These are phyloP conservation scores for Leishmania lainsoni DNA, from an alignment of 208 protist species.

Conservation along the genomic window DNA sequence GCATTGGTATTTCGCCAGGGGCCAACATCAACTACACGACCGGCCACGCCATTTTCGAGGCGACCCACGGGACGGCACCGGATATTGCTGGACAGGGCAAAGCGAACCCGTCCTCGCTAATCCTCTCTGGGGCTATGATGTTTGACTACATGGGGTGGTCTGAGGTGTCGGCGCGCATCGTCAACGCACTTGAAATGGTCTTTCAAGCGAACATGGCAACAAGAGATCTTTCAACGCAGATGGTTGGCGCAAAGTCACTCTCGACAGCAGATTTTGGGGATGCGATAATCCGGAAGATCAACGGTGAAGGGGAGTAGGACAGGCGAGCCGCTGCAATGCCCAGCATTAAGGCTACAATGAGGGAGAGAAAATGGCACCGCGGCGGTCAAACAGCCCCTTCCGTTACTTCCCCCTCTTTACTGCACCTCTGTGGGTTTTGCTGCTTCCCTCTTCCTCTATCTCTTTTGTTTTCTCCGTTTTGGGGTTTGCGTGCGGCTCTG, in stretches of 20 bases:
- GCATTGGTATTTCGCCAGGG: slow-evolving; percentile 66
- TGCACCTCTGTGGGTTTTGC: neutral
- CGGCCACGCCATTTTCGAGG: slow-evolving; percentile 58
- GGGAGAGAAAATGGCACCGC: neutral
- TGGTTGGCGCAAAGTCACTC: slow-evolving; percentile 33
- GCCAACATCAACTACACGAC: slow-evolving; percentile 65
- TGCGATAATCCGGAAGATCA: slow-evolving; percentile 33
- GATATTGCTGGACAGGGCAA: slow-evolving; percentile 48
- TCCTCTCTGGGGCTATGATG: slow-evolving; percentile 53
- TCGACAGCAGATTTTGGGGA: slow-evolving; percentile 40
- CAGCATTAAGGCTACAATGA: neutral
- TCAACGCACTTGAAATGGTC: slow-evolving; percentile 42
- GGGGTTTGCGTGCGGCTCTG: neutral
- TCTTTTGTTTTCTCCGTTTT: neutral
- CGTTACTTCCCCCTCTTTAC: neutral
- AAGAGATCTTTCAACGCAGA: slow-evolving; percentile 38
- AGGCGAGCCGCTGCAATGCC: neutral
- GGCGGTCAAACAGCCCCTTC: too few relatives aligned
- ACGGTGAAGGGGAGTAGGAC: slow-evolving; percentile 4
- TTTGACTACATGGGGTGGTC: slow-evolving; percentile 57
- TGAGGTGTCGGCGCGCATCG: slow-evolving; percentile 36
- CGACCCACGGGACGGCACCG: slow-evolving; percentile 60
- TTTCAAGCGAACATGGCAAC: slow-evolving; percentile 42
- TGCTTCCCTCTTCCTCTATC: neutral
- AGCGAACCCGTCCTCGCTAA: slow-evolving; percentile 54